Base-by-base conservation (phyloP, 257 asterid genomes). In the Anisodus tanguticus region DNA sequence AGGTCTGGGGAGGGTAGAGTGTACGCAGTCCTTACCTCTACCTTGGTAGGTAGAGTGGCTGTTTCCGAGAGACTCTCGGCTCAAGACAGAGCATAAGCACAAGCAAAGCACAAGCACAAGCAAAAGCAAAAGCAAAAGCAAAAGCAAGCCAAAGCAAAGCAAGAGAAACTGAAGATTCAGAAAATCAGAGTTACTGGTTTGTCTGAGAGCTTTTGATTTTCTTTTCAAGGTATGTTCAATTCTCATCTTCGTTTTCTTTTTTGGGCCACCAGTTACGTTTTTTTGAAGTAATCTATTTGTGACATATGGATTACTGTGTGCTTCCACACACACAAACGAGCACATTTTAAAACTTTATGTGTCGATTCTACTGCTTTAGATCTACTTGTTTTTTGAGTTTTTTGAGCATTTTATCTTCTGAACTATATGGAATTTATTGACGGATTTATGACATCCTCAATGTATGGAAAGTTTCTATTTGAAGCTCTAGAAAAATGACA, bases 141-240 rank as follows among this genome's bases (percentile, higher is more conserved):
- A 22, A 22, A 22, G 26, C 26, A 22, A 22, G n/a, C n/a, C n/a
- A n/a, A 22, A 22, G 26, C 26, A 22, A n/a, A 22, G 26, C 26
- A 22, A 22, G 26, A 22, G 26, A 22, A 22, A 22, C 26, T 6
- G 78, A 55, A 19, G 79, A 71, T 43, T 45, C 79, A 71, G 39
- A 43, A 43, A 71, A 43, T 45, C 39, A 45, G 79, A 71, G 7
- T 71, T 71, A 9, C 6, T 71, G 58, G 1, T 71, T 71, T 71
- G 2, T 2, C 78, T 69, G 78, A 71, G 79, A 71, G 79, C 58
- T 71, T 71, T 71, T 71, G 79, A 71, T 39, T 71, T 9, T 71
- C 58, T 45, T 71, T 71, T 71, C 58, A 71, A 71, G 79, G 79
- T 71, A n/a, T 71, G 39, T 45, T 71, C 5, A 70, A n/a, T 19